Conservation (phyloP, 257 asterid genomes). For the Salvia rosmarinus region DNA sequence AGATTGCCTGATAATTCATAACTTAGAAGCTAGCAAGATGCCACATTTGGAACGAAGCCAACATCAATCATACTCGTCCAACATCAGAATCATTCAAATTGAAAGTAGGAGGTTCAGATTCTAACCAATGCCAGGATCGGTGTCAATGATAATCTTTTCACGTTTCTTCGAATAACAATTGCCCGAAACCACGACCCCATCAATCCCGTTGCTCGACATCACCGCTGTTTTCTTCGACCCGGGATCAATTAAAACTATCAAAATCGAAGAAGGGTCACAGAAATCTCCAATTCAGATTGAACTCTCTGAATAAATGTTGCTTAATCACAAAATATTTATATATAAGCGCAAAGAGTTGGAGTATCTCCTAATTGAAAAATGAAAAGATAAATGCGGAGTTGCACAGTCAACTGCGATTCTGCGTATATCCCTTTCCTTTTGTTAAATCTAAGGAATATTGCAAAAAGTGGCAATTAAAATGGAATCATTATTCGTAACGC, state of each 20-base stretch:
- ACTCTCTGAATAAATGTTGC: constrained; percentile 13
- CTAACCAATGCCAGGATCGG: constrained; percentile 75
- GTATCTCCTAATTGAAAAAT: background rate
- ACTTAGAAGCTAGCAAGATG: constrained; percentile 12
- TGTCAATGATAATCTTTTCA: constrained; percentile 60
- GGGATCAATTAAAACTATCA: constrained; percentile 26
- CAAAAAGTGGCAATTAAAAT: background rate
- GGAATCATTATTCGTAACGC: constrained; percentile 29
- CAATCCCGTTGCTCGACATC: constrained; percentile 51
- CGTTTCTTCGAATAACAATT: constrained; percentile 32
- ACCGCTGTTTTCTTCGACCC: constrained; percentile 22
- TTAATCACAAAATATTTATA: background rate
- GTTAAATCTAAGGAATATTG: background rate
- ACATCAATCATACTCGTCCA: background rate
- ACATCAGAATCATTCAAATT: constrained; percentile 3
- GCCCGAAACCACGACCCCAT: constrained; percentile 35
- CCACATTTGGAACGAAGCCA: constrained; percentile 18
- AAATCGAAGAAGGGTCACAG: constrained; percentile 26
- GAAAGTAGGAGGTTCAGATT: constrained; percentile 6
- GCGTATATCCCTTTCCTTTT: constrained; percentile 12
- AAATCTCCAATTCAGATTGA: background rate
- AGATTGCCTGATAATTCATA: background rate
- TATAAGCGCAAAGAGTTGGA: background rate
- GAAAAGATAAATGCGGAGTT: constrained; percentile 29
- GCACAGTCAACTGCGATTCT: constrained; percentile 32